These are phyloP conservation scores for Fistulifera solaris DNA, from an alignment of 108 stramenopile genomes.

Conservation along the genomic window DNA sequence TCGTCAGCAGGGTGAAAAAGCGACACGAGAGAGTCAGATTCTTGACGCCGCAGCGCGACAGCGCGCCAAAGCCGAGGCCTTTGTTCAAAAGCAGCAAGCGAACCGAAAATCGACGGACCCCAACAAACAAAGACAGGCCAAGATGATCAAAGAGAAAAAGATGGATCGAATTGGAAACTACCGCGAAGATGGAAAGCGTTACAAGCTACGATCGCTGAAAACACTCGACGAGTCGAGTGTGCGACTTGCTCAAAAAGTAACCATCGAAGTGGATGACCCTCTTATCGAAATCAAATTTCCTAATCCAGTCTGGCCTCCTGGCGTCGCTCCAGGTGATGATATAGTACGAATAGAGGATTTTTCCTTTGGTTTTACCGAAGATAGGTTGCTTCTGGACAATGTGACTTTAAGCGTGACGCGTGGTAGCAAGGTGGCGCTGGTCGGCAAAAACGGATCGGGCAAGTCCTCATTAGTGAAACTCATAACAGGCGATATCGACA, in stretches of 20 bases:
- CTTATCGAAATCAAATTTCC: slow-evolving; percentile 56
- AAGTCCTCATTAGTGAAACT: slow-evolving; percentile 83
- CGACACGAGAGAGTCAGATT: slow-evolving; percentile 43
- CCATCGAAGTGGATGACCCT: slow-evolving; percentile 52
- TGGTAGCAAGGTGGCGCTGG: slow-evolving; percentile 71
- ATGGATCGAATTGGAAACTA: slow-evolving; percentile 52
- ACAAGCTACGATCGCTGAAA: slow-evolving; percentile 32
- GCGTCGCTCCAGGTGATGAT: slow-evolving; percentile 10
- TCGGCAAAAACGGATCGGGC: slow-evolving; percentile 83
- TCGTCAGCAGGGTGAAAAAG: slow-evolving; percentile 38
- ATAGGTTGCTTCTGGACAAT: slow-evolving; percentile 16
- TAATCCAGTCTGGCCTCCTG: slow-evolving; percentile 44
- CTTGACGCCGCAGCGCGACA: slow-evolving; percentile 60
- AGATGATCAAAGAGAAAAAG: slow-evolving; percentile 58
- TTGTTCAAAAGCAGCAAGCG: slow-evolving; percentile 54
- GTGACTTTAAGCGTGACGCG: slow-evolving; percentile 44
- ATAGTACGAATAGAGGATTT: slow-evolving; percentile 29
- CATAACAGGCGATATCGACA: slow-evolving; percentile 56
- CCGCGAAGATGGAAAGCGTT: slow-evolving; percentile 55
- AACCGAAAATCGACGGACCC: slow-evolving; percentile 44
- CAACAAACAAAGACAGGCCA: slow-evolving; percentile 66
- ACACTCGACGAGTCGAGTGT: slow-evolving; percentile 26
- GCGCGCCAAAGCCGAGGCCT: slow-evolving; percentile 39
- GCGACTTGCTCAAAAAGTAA: slow-evolving; percentile 45
- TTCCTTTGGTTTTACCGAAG: slow-evolving; percentile 37